phyloP scores from a whole-genome alignment of 345 rosid genomes.

The Lenwebbia sp. region DNA sequence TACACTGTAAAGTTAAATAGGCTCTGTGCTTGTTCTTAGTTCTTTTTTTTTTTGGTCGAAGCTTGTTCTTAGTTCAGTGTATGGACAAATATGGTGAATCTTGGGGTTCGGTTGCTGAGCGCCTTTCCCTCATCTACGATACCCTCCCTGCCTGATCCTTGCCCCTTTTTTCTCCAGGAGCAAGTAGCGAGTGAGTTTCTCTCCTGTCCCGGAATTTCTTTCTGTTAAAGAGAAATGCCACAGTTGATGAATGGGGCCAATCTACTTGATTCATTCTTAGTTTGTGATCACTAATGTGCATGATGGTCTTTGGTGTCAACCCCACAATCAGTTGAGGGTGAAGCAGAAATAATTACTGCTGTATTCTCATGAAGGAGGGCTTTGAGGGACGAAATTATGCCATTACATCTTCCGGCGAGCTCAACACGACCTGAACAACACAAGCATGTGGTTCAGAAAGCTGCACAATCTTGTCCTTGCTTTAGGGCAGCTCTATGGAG shows the following conservation, averaged over 20 bases:
- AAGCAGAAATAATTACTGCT: background rate
- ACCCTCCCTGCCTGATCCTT: background rate
- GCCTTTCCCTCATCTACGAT: background rate
- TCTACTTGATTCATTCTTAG: background rate
- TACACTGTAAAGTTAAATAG: background rate
- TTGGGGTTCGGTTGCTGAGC: background rate
- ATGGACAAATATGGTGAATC: background rate
- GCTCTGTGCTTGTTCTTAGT: background rate
- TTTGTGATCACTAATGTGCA: background rate
- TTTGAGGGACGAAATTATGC: background rate
- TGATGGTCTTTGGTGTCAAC: background rate
- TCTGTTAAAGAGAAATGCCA: background rate
- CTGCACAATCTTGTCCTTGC: background rate
- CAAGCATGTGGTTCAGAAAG: background rate
- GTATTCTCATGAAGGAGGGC: background rate
- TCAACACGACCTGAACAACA: background rate
- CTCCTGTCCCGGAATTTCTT: background rate
- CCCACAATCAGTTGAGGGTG: background rate
- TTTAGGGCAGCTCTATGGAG: background rate
- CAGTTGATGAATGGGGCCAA: background rate
- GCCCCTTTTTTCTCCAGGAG: background rate
- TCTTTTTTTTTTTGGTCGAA: background rate
- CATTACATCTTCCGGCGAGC: background rate
- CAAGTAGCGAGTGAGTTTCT: background rate
- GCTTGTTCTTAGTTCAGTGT: background rate